Evolutionary conservation across 495 filamentous ascomycete species (phyloP), one percentile per base, ranked within the genome.

Genomic region (Neurospora discreta): DNA sequence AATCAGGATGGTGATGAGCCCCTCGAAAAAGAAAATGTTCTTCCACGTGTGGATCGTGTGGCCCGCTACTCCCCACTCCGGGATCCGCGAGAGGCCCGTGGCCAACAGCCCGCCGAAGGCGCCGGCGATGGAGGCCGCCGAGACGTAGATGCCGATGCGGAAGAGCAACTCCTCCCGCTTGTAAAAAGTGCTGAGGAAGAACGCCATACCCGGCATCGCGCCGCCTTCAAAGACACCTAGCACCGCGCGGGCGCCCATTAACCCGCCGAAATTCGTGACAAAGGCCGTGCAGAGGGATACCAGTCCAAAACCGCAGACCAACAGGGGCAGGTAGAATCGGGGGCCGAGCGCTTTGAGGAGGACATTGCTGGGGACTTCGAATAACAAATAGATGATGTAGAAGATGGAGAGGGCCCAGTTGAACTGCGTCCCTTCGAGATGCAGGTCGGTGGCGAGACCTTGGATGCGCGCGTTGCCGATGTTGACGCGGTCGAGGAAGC

Each of bases 11-110:
- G 89, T 84, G 69, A 89, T 73, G 16, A 89, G 72, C 0, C 89
- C 89, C 78, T 90, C 89, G 70, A 90, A 88, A 74, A 90, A 88
- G 79, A 90, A 85, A 72, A 90, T 90, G 84, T 89, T 90, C 69
- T 88, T 83, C 89, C 88, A 90, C 9, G 85, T 86, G 73, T 86
- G 81, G 69, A 81, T 84, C 39, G 36, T 82, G 74, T 74, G 81
- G 73, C 79, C 71, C 0, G 82, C 84, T 39, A 84, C 81, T 0
- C 84, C 84, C 83, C 82, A 85, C 15, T 74, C 73, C 0, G 84
- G 84, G 6, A 89, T 84, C 40, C 81, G 76, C 23, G 85, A 81
- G 38, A 89, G 84, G 1, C 81, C 85, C 3, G 46, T 60, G 23
- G 46, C 46, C 13, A 60, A 5, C 8, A 60, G 0, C 0, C 87